phyloP scores from a whole-genome alignment of 2,329 filamentous ascomycete species.

The Taxawa tesnikishii region DNA sequence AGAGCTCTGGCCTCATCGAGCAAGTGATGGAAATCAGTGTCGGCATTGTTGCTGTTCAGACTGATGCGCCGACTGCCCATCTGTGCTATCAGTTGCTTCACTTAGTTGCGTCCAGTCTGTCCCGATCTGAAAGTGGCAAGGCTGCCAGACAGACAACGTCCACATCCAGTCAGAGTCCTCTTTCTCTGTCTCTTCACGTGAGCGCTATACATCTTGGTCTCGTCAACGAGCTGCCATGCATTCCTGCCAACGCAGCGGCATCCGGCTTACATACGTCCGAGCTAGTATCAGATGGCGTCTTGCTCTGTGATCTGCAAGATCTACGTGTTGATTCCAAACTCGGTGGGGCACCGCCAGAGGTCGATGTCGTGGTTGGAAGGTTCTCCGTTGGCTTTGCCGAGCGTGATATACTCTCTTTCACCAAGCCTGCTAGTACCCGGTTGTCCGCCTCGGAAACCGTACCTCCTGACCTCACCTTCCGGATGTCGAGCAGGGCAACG shows the following conservation, averaged over 20 bases:
- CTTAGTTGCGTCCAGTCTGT: too few species aligned
- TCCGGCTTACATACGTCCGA: too few species aligned
- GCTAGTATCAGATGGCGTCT: too few species aligned
- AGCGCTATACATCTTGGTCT: neutral
- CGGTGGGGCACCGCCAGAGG: neutral
- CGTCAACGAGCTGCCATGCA: neutral
- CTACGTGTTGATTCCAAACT: neutral
- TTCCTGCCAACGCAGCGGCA: neutral
- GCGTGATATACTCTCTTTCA: slow-evolving; percentile 4
- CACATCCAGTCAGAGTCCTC: too few species aligned
- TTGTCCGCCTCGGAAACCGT: neutral
- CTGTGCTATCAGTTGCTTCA: slow-evolving; percentile 8
- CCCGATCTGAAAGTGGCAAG: too few species aligned
- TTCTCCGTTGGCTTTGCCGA: neutral
- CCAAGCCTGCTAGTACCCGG: too few species aligned
- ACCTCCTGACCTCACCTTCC: slow-evolving; percentile 11
- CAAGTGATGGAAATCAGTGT: slow-evolving; percentile 8
- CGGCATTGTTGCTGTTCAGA: slow-evolving; percentile 9
- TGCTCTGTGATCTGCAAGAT: neutral
- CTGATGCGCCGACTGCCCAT: slow-evolving; percentile 12
- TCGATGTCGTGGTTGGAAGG: neutral
- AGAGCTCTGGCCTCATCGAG: neutral
- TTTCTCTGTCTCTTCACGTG: neutral
- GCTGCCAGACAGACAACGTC: too few species aligned
- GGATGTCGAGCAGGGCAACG: slow-evolving; percentile 9